Conservation (phyloP, 768 basidiomycete genomes). For the Agaricus blazei region DNA sequence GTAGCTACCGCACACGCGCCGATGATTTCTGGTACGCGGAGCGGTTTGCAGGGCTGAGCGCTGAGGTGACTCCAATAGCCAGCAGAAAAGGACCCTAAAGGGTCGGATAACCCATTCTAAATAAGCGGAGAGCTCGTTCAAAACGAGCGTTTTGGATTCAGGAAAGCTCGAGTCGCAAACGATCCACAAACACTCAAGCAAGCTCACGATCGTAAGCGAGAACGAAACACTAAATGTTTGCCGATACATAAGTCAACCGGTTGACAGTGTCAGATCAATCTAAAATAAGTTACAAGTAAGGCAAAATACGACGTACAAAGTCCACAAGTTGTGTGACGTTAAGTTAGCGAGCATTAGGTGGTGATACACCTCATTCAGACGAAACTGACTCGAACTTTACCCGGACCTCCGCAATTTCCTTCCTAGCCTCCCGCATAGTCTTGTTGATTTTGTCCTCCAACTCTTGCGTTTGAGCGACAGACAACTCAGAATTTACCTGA, state of each 20-base stretch:
- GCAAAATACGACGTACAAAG: neutral
- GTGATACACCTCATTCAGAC: neutral
- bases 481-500: constrained; percentile 55
- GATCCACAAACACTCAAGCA: neutral
- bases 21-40: no score
- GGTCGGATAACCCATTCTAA: no score
- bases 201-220: neutral
- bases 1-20: no score
- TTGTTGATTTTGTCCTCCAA: constrained; percentile 60
- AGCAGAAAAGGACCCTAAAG: no score
- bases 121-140: no score
- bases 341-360: neutral
- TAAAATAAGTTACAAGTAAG: neutral
- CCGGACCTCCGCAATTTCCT: constrained; percentile 68
- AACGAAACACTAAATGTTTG: neutral
- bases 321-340: neutral
- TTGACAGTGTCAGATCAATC: neutral
- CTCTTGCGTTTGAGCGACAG: constrained; percentile 49
- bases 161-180: no score
- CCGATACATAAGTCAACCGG: neutral
- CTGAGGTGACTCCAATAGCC: no score
- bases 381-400: constrained; percentile 53
- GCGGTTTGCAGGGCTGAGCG: no score
- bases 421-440: constrained; percentile 49
- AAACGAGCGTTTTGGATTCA: no score